Percentiles rank a stretch among this genome's conserved stretches.
Evolutionary conservation across 768 basidiomycete genomes (phyloP).

Genomic region (Tulasnella calospora): DNA sequence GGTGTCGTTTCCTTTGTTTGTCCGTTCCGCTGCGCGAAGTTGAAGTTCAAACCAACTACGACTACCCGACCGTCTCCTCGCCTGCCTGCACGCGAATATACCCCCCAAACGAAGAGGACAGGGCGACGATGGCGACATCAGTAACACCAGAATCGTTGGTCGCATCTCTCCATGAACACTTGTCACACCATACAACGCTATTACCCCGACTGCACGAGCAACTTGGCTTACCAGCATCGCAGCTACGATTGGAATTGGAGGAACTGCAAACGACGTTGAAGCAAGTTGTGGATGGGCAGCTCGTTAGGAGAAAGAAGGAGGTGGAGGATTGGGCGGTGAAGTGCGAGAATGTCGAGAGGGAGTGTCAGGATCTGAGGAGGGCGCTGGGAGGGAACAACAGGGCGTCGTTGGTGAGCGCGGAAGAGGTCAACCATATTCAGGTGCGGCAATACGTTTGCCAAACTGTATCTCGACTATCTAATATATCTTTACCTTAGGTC

Average conservation of each 20-base stretch:
- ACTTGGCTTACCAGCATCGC: slow-evolving; percentile 73
- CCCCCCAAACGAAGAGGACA: not conserved
- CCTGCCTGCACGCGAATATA: not conserved
- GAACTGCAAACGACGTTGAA: slow-evolving; percentile 69
- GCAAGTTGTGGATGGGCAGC: slow-evolving; percentile 67
- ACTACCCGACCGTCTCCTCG: not conserved
- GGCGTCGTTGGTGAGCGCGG: slow-evolving; percentile 42
- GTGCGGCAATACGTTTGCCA: slow-evolving; percentile 35
- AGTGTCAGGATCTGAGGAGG: slow-evolving; percentile 60
- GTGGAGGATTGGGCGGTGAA: slow-evolving; percentile 68
- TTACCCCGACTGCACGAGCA: slow-evolving; percentile 77
- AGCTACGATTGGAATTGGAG: slow-evolving; percentile 75
- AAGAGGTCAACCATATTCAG: slow-evolving; percentile 61
- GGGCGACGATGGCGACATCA: slow-evolving; percentile 4
- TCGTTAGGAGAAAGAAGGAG: slow-evolving; percentile 63
- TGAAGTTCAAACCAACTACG: slow-evolving; percentile 4
- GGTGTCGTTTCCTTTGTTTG: not conserved
- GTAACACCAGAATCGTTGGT: slow-evolving; percentile 44
- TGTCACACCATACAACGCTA: slow-evolving; percentile 75
- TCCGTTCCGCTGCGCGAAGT: not conserved
- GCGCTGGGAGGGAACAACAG: slow-evolving; percentile 63
- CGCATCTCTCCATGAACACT: slow-evolving; percentile 68
- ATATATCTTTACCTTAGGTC: slow-evolving; percentile 33
- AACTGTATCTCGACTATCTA: not conserved
- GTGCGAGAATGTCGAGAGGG: slow-evolving; percentile 57